phyloP scores from a whole-genome alignment of 495 filamentous ascomycete species.

The Hypoxylon lienhwacheense region DNA sequence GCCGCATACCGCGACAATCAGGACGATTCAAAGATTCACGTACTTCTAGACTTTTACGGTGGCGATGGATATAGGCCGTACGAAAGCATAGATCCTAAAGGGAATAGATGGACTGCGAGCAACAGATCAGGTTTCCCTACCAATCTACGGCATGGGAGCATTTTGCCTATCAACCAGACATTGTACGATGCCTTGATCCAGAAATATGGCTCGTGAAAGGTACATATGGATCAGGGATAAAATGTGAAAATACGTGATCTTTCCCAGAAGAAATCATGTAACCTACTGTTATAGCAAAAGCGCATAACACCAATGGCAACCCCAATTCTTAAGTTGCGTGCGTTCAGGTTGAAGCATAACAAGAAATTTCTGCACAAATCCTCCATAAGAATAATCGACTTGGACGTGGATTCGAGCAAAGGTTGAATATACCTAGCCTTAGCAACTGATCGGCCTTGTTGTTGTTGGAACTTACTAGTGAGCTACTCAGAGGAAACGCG shows the following conservation, averaged over 20 bases:
- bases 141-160: constrained; percentile 54
- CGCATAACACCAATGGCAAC: too few species aligned
- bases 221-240: background rate
- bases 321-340: too few species aligned
- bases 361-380: too few species aligned
- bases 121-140: constrained; percentile 43
- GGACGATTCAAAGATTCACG: constrained; percentile 44
- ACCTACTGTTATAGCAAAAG: too few species aligned
- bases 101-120: constrained; percentile 50
- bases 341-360: too few species aligned
- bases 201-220: constrained; percentile 43
- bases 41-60: constrained; percentile 56
- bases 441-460: too few species aligned
- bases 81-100: constrained; percentile 44
- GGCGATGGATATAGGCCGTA: constrained; percentile 55
- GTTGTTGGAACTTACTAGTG: too few species aligned
- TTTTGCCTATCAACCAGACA: constrained; percentile 48
- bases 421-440: too few species aligned
- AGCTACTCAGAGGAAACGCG: too few species aligned
- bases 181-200: constrained; percentile 43
- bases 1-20: constrained; percentile 53
- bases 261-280: too few species aligned
- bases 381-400: too few species aligned
- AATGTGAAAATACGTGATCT: background rate
- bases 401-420: too few species aligned